Evolutionary conservation across 192 early-diverging fungal genomes (phyloP).

Genomic region (Entomortierella parvispora): DNA sequence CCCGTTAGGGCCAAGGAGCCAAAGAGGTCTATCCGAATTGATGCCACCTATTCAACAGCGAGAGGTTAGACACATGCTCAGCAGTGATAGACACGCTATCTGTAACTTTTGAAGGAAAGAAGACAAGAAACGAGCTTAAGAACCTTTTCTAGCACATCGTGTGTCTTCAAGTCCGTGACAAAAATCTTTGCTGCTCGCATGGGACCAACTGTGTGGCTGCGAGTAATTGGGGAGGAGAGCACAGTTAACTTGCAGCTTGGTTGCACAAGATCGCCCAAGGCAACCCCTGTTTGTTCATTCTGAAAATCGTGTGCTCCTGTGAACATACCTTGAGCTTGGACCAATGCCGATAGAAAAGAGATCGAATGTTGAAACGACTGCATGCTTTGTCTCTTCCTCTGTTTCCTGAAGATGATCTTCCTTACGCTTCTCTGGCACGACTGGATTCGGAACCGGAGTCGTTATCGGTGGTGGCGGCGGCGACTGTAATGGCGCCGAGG

Average conservation of each 20-base stretch:
- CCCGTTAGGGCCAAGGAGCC: constrained; percentile 95
- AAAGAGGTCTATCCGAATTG: constrained; percentile 87
- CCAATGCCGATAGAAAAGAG: constrained; percentile 96
- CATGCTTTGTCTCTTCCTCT: constrained; percentile 65
- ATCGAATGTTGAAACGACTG: constrained; percentile 94
- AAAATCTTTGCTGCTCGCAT: constrained; percentile 98
- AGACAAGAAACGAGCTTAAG: neutral
- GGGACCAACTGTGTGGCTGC: constrained; percentile 90
- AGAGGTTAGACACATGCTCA: neutral
- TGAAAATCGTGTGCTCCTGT: neutral
- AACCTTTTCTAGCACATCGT: constrained; percentile 71
- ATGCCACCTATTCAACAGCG: constrained; percentile 49
- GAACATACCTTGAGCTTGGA: constrained; percentile 78
- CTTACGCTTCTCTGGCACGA: constrained; percentile 23
- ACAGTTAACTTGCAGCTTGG: neutral
- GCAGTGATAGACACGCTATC: constrained; percentile 23
- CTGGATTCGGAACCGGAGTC: constrained; percentile 40
- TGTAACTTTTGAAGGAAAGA: too few species aligned
- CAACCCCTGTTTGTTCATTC: neutral
- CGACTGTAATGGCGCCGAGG: constrained; percentile 18
- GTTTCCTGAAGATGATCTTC: neutral
- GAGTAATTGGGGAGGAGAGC: neutral
- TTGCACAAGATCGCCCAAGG: neutral
- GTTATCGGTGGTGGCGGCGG: constrained; percentile 26
- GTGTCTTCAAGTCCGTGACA: constrained; percentile 82